Percentiles rank a stretch among this genome's conserved stretches.
phyloP scores from a whole-genome alignment of 2,329 filamentous ascomycete species.

The Fonsecaea pugnacius region DNA sequence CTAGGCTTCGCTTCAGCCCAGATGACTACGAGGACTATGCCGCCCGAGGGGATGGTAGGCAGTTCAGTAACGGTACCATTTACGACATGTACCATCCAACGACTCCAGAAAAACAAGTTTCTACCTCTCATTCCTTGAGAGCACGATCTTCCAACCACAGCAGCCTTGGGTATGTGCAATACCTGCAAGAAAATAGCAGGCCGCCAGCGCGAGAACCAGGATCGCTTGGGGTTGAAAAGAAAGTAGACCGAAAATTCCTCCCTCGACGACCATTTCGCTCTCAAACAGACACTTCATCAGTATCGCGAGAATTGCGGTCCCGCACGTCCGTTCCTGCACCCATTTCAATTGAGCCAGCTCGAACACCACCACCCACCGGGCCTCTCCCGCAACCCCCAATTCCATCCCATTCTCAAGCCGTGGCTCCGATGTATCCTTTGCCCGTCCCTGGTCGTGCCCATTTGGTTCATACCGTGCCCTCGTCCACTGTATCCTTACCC shows the following conservation, averaged over 20 bases:
- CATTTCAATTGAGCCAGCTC: constrained; percentile 14
- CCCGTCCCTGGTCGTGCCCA: constrained; percentile 2
- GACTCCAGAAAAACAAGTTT: constrained; percentile 17
- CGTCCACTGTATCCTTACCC: constrained; percentile 14
- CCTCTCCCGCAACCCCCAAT: constrained; percentile 10
- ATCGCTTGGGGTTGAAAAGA: constrained; percentile 12
- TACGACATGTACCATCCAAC: constrained; percentile 31
- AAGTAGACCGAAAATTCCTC: constrained; percentile 1
- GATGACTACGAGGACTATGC: constrained; percentile 29
- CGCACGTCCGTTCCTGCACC: constrained; percentile 9
- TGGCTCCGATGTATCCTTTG: constrained; percentile 13
- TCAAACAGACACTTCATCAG: not conserved
- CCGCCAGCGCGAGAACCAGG: constrained; percentile 20
- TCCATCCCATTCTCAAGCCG: constrained; percentile 17
- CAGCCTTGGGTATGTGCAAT: constrained; percentile 25
- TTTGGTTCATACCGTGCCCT: constrained; percentile 16
- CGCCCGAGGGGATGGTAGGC: constrained; percentile 9
- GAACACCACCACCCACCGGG: constrained; percentile 4
- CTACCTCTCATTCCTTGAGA: constrained; percentile 27
- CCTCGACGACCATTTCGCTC: constrained; percentile 9
- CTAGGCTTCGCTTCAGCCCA: constrained; percentile 29
- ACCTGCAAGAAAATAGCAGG: constrained; percentile 30
- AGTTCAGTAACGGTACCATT: constrained; percentile 28
- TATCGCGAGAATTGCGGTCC: constrained; percentile 7
- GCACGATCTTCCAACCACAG: constrained; percentile 17